These are phyloP conservation scores for Spiraea crenata DNA, from an alignment of 331 rosid species.

Conservation along the genomic window DNA sequence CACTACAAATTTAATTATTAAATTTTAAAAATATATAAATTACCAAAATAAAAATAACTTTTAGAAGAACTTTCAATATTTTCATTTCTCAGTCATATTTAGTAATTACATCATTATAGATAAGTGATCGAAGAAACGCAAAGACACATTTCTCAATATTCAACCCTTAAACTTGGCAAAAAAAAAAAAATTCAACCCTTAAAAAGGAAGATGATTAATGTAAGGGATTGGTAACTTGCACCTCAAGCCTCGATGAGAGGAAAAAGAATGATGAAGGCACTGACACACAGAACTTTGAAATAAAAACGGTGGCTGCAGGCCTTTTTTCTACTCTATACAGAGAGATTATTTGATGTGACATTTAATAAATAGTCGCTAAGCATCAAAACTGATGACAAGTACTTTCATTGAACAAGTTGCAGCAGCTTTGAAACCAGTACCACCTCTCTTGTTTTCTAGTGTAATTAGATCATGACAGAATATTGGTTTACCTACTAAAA, in stretches of 20 bases:
- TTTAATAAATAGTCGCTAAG: too few species aligned
- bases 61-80: too few species aligned
- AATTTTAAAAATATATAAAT: too few species aligned
- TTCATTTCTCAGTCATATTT: too few species aligned
- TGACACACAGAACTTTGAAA: background rate
- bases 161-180: too few species aligned
- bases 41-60: too few species aligned
- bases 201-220: background rate
- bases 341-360: conserved; percentile 8
- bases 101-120: too few species aligned
- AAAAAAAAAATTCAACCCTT: background rate
- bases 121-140: too few species aligned
- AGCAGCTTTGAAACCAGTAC: background rate
- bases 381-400: background rate
- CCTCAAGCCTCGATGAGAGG: background rate
- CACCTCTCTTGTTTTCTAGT: background rate
- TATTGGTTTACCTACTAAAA: too few species aligned
- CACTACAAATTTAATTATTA: too few species aligned
- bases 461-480: background rate
- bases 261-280: background rate
- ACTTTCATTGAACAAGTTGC: background rate
- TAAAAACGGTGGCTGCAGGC: background rate
- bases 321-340: too few species aligned
- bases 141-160: too few species aligned
- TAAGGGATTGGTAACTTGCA: background rate